Conservation (phyloP, 2,329 filamentous ascomycete species). For the Colletotrichum noveboracense region DNA sequence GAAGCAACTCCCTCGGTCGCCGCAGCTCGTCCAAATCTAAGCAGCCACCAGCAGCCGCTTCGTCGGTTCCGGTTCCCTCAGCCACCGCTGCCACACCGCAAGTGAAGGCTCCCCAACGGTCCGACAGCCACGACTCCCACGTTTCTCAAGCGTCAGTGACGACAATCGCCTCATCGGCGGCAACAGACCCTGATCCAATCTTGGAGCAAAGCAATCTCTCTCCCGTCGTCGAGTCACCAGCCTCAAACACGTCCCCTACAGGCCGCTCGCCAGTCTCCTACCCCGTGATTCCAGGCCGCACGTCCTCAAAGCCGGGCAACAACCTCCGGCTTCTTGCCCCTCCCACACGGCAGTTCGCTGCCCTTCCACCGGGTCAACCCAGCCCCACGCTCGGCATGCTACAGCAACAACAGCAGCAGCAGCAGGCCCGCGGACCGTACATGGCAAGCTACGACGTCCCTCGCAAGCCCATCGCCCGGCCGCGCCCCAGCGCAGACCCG, state of each 20-base stretch:
- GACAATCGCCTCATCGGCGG: slow-evolving; percentile 39
- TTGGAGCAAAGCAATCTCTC: slow-evolving; percentile 42
- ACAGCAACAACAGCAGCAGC: slow-evolving; percentile 18
- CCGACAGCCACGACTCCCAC: slow-evolving; percentile 20
- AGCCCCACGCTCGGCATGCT: slow-evolving; percentile 47
- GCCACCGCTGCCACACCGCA: not conserved
- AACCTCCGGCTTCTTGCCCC: slow-evolving; percentile 35
- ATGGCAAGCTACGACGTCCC: slow-evolving; percentile 22
- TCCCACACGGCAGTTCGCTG: slow-evolving; percentile 35
- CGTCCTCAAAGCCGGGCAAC: slow-evolving; percentile 13
- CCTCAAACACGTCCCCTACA: slow-evolving; percentile 25
- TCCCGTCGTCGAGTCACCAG: slow-evolving; percentile 54
- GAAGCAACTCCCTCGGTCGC: slow-evolving; percentile 19
- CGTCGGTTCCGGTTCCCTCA: not conserved
- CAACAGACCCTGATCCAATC: slow-evolving; percentile 24
- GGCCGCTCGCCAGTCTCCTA: slow-evolving; percentile 37
- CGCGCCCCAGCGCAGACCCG: slow-evolving; percentile 1
- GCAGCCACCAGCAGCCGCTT: slow-evolving; percentile 13
- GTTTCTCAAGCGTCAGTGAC: slow-evolving; percentile 37
- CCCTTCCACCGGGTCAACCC: slow-evolving; percentile 42
- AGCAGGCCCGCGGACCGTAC: slow-evolving; percentile 10
- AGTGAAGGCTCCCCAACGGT: slow-evolving; percentile 10
- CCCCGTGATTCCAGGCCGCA: slow-evolving; percentile 32
- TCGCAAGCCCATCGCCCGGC: slow-evolving; percentile 9
- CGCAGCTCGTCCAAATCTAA: slow-evolving; percentile 6